Conservation (phyloP, 2,329 filamentous ascomycete genomes). For the Colletotrichum falcatum region DNA sequence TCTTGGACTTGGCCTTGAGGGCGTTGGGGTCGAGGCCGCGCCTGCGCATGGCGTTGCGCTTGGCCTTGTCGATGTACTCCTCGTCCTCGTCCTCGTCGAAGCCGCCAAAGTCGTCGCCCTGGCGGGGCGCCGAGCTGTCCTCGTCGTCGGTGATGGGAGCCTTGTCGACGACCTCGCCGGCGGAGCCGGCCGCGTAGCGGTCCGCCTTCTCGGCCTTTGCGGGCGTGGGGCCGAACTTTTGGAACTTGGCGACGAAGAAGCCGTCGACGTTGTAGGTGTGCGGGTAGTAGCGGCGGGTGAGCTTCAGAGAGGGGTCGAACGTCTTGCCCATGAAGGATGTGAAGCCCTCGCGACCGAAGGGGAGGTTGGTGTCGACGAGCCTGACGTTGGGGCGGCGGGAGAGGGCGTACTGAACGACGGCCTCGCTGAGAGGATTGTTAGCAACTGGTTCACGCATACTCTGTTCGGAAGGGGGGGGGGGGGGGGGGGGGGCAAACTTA, state of each 20-base stretch:
- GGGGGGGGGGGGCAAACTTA: constrained; percentile 43
- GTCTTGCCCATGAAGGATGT: constrained; percentile 90
- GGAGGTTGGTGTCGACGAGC: constrained; percentile 89
- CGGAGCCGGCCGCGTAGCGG: constrained; percentile 47
- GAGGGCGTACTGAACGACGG: constrained; percentile 93
- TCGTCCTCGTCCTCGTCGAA: constrained; percentile 81
- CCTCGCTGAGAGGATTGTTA: constrained; percentile 70
- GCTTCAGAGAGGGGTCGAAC: constrained; percentile 86
- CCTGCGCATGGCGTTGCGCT: constrained; percentile 78
- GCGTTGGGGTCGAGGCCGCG: constrained; percentile 80
- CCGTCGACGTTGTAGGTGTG: constrained; percentile 96
- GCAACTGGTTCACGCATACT: background rate
- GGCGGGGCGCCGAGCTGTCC: constrained; percentile 48
- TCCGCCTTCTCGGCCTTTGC: constrained; percentile 55
- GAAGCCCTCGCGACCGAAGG: constrained; percentile 94
- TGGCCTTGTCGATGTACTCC: constrained; percentile 78
- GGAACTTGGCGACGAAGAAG: constrained; percentile 98
- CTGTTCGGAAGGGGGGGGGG: background rate
- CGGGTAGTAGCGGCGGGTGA: constrained; percentile 88
- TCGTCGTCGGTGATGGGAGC: constrained; percentile 70
- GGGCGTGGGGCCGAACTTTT: constrained; percentile 87
- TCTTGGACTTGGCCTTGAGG: constrained; percentile 50
- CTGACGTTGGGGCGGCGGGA: constrained; percentile 92
- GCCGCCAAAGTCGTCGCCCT: constrained; percentile 71
- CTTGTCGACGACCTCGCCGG: constrained; percentile 70